These are phyloP conservation scores for Xylaria sp. DNA, from an alignment of 2,329 filamentous ascomycete species.

Conservation along the genomic window DNA sequence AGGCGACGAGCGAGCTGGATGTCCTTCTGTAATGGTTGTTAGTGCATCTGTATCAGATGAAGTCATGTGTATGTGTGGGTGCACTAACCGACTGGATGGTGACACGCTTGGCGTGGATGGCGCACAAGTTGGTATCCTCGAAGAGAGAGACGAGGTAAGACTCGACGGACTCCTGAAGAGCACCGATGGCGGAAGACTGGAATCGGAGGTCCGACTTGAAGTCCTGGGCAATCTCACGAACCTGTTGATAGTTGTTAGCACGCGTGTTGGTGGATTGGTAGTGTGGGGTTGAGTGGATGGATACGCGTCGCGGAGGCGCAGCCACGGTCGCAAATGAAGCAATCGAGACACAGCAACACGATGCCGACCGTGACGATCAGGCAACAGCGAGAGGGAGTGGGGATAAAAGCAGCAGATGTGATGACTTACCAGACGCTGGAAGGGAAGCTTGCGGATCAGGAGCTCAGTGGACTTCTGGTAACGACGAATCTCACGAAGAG, in stretches of 20 bases:
- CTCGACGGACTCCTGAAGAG: conserved; percentile 97
- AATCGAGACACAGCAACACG: neutral
- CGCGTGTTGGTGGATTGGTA: neutral
- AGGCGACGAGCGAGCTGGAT: conserved; percentile 96
- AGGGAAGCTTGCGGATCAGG: conserved; percentile 94
- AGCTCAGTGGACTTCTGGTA: conserved; percentile 99
- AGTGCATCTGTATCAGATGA: conserved; percentile 33
- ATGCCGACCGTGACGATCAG: neutral
- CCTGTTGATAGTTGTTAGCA: conserved; percentile 47
- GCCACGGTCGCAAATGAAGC: neutral
- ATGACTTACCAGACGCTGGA: conserved; percentile 81
- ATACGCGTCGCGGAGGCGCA: conserved; percentile 10
- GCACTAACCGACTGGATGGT: conserved; percentile 79
- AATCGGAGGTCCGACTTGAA: conserved; percentile 96
- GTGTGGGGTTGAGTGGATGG: neutral
- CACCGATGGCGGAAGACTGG: conserved; percentile 97
- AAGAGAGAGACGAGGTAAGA: conserved; percentile 98
- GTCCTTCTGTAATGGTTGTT: conserved; percentile 69
- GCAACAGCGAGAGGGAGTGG: neutral
- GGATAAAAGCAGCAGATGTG: too few species aligned
- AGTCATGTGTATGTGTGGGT: neutral
- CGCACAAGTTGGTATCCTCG: conserved; percentile 97
- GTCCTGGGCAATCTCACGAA: conserved; percentile 95
- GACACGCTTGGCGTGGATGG: conserved; percentile 99
- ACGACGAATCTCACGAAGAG: conserved; percentile 96